A percentile compares a stretch with the other conserved stretches of the same genome.
phyloP scores from a whole-genome alignment of 176 grass and related monocot species.

The Zea mays region DNA sequence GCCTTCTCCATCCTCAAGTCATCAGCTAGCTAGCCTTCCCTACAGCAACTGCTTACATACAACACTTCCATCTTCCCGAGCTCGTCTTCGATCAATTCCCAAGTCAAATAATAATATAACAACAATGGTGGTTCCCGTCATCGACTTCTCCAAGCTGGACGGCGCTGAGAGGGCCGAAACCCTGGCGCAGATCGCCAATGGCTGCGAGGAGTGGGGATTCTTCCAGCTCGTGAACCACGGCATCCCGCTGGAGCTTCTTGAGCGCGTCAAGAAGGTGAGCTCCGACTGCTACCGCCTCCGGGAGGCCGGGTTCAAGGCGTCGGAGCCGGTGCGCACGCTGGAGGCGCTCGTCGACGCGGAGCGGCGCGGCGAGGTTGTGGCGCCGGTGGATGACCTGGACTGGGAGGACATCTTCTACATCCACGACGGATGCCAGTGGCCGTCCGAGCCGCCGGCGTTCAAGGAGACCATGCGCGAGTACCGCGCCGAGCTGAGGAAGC shows the following conservation, averaged over 20 bases:
- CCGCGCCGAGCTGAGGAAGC: slow-evolving; percentile 44
- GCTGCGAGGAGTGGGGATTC: slow-evolving; percentile 60
- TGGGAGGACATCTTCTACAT: slow-evolving; percentile 71
- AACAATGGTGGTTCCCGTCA: slow-evolving; percentile 51
- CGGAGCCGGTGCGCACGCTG: slow-evolving; percentile 38
- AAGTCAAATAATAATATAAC: too few relatives aligned
- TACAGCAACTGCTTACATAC: not conserved
- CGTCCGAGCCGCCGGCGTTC: slow-evolving; percentile 47
- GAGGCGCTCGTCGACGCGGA: slow-evolving; percentile 24
- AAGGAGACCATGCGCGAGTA: slow-evolving; percentile 75
- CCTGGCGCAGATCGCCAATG: slow-evolving; percentile 42
- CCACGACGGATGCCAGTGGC: slow-evolving; percentile 52
- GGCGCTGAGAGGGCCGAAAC: slow-evolving; percentile 23
- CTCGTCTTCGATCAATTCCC: too few relatives aligned
- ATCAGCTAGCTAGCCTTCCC: slow-evolving; percentile 19
- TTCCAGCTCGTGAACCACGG: slow-evolving; percentile 64
- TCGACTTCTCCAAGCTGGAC: slow-evolving; percentile 60
- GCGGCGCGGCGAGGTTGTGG: slow-evolving; percentile 27
- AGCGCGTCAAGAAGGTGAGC: slow-evolving; percentile 55
- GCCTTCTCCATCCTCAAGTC: slow-evolving; percentile 24
- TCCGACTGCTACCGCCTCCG: slow-evolving; percentile 53
- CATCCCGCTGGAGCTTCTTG: slow-evolving; percentile 47
- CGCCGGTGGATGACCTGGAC: slow-evolving; percentile 52
- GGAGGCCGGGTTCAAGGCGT: slow-evolving; percentile 46
- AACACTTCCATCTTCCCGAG: not conserved